Conservation (phyloP, 225 moss, liverwort and hornwort species). For the Rhytidiadelphus loreus region DNA sequence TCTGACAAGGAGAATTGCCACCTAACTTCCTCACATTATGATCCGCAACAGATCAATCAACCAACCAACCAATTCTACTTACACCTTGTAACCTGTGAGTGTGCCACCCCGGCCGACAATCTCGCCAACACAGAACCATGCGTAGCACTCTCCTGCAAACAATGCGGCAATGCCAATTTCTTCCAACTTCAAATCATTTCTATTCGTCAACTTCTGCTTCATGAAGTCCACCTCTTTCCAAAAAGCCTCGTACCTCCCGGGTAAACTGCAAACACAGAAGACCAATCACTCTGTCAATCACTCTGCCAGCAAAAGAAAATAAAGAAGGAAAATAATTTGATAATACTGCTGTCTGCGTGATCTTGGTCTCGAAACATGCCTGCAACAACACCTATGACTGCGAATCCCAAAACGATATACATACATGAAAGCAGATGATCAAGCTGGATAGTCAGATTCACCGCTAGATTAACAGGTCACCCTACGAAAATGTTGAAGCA, state of each 20-base stretch:
- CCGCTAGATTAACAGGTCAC: not conserved
- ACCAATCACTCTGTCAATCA: not conserved
- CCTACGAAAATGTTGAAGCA: not conserved
- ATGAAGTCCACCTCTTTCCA: conserved; percentile 92
- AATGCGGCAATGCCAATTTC: conserved; percentile 70
- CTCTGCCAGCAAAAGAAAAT: not conserved
- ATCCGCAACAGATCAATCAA: not conserved
- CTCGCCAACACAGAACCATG: conserved; percentile 98
- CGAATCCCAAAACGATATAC: not conserved
- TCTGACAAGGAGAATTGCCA: conserved; percentile 12
- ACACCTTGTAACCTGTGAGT: conserved; percentile 86
- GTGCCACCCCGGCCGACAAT: conserved; percentile 90
- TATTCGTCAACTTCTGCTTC: conserved; percentile 62
- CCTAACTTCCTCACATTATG: conserved; percentile 18
- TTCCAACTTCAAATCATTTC: conserved; percentile 81
- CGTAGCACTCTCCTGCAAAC: conserved; percentile 86
- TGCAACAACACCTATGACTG: not conserved
- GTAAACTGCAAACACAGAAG: conserved; percentile 48
- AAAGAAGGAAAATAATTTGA: not conserved
- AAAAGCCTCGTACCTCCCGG: conserved; percentile 83
- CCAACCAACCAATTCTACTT: conserved; percentile 1
- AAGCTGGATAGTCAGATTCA: not conserved
- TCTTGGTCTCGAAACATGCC: not conserved
- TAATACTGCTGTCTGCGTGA: not conserved
- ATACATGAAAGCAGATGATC: not conserved